A percentile compares a stretch with the other conserved stretches of the same genome.
Evolutionary conservation across 805 yeast genomes (phyloP).

Genomic region (Saccharomycopsis sp.): DNA sequence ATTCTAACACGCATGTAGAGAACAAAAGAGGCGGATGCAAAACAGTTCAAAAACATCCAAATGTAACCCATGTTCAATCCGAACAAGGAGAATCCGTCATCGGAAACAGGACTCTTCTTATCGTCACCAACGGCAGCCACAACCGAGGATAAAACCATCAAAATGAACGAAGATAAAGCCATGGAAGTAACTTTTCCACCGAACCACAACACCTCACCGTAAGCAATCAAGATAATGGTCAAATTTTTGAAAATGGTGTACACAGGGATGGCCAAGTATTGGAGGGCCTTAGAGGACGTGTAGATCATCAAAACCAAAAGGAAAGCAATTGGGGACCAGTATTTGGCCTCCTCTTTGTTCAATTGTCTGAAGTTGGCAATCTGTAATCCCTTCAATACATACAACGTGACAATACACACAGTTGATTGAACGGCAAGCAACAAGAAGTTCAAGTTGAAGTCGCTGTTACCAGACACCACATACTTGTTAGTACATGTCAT

Average conservation of each 20-base stretch:
- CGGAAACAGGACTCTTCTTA: conserved; percentile 28
- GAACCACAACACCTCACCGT: conserved; percentile 97
- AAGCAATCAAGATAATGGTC: conserved; percentile 93
- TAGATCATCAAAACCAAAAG: conserved; percentile 89
- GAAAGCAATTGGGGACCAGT: conserved; percentile 92
- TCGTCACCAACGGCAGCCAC: conserved; percentile 89
- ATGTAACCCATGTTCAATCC: conserved; percentile 71
- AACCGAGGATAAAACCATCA: conserved; percentile 94
- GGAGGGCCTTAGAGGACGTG: conserved; percentile 92
- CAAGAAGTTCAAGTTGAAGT: conserved; percentile 80
- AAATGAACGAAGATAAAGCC: conserved; percentile 80
- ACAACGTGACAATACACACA: conserved; percentile 73
- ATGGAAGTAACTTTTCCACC: conserved; percentile 86
- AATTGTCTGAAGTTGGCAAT: conserved; percentile 81
- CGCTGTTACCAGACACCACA: conserved; percentile 68
- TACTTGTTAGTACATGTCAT: conserved; percentile 98
- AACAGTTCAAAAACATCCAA: conserved; percentile 96
- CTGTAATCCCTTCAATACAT: conserved; percentile 64
- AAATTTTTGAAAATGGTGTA: conserved; percentile 97
- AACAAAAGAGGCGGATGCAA: conserved; percentile 90
- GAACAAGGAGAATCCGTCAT: conserved; percentile 25
- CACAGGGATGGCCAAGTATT: conserved; percentile 86
- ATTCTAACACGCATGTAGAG: conserved; percentile 96
- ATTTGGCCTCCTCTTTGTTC: conserved; percentile 82
- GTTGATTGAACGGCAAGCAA: conserved; percentile 81